These are phyloP conservation scores for Platismatia glauca DNA, from an alignment of 495 filamentous ascomycete genomes.

Conservation along the genomic window DNA sequence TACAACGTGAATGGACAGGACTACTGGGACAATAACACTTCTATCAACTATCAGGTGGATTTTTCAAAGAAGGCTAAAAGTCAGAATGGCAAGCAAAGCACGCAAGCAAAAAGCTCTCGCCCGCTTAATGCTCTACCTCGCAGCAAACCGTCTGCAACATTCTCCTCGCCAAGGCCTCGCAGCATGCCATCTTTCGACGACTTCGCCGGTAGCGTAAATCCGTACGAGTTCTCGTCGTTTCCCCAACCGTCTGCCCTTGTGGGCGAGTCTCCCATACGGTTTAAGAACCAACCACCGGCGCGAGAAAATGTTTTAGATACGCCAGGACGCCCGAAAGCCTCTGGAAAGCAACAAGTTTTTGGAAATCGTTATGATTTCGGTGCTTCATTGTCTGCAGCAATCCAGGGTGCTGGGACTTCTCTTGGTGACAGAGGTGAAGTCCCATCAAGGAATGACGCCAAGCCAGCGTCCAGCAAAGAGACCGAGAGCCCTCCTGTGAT, in stretches of 20 bases:
- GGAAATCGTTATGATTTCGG: constrained; percentile 90
- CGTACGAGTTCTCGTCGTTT: constrained; percentile 46
- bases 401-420: constrained; percentile 35
- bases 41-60: constrained; percentile 82
- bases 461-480: constrained; percentile 33
- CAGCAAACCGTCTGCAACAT: constrained; percentile 53
- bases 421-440: constrained; percentile 18
- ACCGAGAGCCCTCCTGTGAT: neutral
- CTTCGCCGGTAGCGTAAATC: constrained; percentile 46
- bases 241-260: constrained; percentile 40
- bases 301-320: constrained; percentile 34
- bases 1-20: constrained; percentile 81
- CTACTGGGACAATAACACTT: constrained; percentile 89
- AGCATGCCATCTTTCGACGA: constrained; percentile 64
- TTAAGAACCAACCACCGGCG: constrained; percentile 34
- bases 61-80: constrained; percentile 68
- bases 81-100: constrained; percentile 45
- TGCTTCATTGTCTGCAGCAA: constrained; percentile 77
- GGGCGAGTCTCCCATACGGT: constrained; percentile 32
- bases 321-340: constrained; percentile 46
- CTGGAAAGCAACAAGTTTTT: constrained; percentile 67
- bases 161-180: constrained; percentile 44
- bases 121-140: constrained; percentile 58
- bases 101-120: constrained; percentile 44
- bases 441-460: constrained; percentile 21